phyloP scores from a whole-genome alignment of 1,284 basidiomycete genomes.

The Macrocybe sp. region DNA sequence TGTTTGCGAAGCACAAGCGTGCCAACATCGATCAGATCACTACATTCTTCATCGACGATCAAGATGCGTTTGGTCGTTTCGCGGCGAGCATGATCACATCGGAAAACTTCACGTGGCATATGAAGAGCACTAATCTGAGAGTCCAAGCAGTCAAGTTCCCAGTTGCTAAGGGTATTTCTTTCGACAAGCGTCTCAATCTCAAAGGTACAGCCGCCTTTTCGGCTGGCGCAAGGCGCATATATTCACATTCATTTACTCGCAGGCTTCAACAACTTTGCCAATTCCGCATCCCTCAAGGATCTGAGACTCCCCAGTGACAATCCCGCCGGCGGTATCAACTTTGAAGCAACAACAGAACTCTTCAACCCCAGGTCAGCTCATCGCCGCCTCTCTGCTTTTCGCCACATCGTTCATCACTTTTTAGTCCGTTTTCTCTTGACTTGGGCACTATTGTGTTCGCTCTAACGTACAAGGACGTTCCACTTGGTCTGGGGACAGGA shows the following conservation, averaged over 20 bases:
- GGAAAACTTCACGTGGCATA: constrained; percentile 67
- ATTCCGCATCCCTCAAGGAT: constrained; percentile 53
- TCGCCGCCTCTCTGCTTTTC: background rate
- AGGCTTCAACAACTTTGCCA: constrained; percentile 68
- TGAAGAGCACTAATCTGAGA: constrained; percentile 51
- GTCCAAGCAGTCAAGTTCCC: constrained; percentile 71
- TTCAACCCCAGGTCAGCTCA: constrained; percentile 54
- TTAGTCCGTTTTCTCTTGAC: constrained; percentile 63
- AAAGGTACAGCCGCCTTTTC: constrained; percentile 31
- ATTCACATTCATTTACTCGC: background rate
- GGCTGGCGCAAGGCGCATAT: background rate
- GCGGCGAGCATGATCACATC: constrained; percentile 60
- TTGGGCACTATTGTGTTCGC: constrained; percentile 69
- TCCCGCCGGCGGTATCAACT: constrained; percentile 66
- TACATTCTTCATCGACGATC: constrained; percentile 48
- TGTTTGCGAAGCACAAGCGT: constrained; percentile 45
- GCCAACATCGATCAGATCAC: constrained; percentile 57
- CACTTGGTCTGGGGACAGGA: constrained; percentile 56
- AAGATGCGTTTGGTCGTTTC: constrained; percentile 53
- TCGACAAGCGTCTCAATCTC: constrained; percentile 53
- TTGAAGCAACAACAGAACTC: constrained; percentile 53
- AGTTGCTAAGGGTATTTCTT: constrained; percentile 53
- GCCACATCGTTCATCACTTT: background rate
- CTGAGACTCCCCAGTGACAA: constrained; percentile 72
- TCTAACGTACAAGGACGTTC: constrained; percentile 55